Conservation (phyloP, 345 rosid species). For the Combretum micranthum region DNA sequence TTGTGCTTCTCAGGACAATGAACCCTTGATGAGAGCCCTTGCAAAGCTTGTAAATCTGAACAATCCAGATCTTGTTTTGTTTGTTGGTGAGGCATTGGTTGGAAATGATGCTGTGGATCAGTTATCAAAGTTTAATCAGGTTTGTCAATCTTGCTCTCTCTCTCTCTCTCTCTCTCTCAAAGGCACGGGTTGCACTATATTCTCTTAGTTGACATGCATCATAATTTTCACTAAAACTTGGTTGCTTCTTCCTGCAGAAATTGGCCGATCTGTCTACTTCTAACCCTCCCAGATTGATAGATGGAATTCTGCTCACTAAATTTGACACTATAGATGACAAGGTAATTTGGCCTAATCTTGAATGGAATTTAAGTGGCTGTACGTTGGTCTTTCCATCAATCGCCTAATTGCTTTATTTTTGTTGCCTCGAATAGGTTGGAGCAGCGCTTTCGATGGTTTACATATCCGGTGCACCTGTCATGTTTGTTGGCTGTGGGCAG, state of each 20-base stretch:
- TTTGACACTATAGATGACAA: constrained; percentile 95
- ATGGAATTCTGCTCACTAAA: constrained; percentile 94
- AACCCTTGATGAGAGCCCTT: constrained; percentile 97
- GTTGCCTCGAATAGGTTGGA: constrained; percentile 51
- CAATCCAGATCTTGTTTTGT: constrained; percentile 85
- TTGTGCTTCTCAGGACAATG: constrained; percentile 59
- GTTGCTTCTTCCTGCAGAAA: constrained; percentile 39
- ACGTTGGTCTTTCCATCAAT: not conserved
- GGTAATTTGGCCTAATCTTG: constrained; percentile 29
- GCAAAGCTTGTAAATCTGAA: constrained; percentile 84
- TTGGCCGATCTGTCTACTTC: constrained; percentile 81
- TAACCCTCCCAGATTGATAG: constrained; percentile 65
- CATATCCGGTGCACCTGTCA: constrained; percentile 90
- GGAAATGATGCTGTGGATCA: constrained; percentile 99
- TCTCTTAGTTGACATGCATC: not conserved
- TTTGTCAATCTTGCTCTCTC: constrained; percentile 13
- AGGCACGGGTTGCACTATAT: not conserved
- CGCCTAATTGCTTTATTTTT: not conserved
- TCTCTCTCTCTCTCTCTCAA: not conserved
- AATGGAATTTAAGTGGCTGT: not conserved
- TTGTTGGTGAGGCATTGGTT: constrained; percentile 98
- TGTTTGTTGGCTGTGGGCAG: constrained; percentile 99
- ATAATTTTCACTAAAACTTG: not conserved
- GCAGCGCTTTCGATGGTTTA: constrained; percentile 98
- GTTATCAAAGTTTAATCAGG: constrained; percentile 93